Base-by-base conservation (phyloP, 139 green algal species). In the Chlorella sp. region DNA sequence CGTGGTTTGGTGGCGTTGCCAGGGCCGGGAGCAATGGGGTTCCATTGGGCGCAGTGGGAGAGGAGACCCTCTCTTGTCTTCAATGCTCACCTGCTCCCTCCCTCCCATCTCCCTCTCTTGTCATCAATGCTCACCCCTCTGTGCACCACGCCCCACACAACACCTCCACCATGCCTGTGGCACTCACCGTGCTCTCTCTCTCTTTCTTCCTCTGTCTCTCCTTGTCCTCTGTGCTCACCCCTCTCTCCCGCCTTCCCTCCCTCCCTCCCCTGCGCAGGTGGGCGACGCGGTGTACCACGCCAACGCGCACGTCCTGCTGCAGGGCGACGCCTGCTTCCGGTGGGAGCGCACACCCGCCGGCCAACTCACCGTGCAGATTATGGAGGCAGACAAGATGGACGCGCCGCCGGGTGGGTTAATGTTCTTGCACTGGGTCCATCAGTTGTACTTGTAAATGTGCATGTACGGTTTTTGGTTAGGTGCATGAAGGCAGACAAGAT, bases 271-370 rank as follows among this genome's bases (percentile, higher is more conserved):
- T 7, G 0, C 24, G 32, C 87, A 87, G 77, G 85, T 91, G 39
- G 61, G 26, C 18, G 94, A 97, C 57, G 89, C 92, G n/a, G 91
- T 96, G 15, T 96, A 97, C 92, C 89, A 94, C 81, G 92, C 95
- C 85, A 99, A 99, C 86, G 92, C 94, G 3, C 95, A 95, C 90
- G 93, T 97, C 53, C 82, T 97, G 81, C 87, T 97, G 84, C 90
- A 95, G 40, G 97, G 98, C 71, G 97, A 98, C 85, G 87, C 87
- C 26, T 95, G 89, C 92, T 98, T 96, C 93, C 93, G 95, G 48
- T 93, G 96, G 16, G 94, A 89, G 75, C 53, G 60, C 84, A 61
- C 60, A 60, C 34, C 39, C 42, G 60, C 91, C 3, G 88, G 93
- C 78, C 73, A 83, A 69, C 48, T 95, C 81, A 95, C 84, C 71